phyloP scores from a whole-genome alignment of 176 grass and related monocot genomes.

The Ensete glaucum region DNA sequence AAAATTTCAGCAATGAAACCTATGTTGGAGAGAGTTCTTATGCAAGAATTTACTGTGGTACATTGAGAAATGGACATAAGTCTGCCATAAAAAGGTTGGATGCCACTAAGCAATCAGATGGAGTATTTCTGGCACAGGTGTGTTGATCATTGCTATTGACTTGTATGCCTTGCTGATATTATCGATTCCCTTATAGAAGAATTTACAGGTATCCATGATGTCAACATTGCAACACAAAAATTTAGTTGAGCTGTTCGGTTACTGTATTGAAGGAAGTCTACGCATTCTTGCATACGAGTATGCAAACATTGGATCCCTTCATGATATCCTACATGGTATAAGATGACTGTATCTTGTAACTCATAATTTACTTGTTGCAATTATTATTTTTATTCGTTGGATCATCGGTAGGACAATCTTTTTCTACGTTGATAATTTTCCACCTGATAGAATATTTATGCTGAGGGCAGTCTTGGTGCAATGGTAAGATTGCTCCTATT shows the following conservation, averaged over 20 bases:
- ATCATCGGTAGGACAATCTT: no score
- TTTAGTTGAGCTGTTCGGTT: conserved; percentile 62
- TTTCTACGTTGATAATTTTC: no score
- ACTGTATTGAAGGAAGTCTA: conserved; percentile 50
- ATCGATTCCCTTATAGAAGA: not conserved
- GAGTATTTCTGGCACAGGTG: conserved; percentile 66
- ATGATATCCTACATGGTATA: conserved; percentile 78
- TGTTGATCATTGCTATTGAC: not conserved
- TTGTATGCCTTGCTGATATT: conserved; percentile 2
- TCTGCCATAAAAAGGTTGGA: conserved; percentile 65
- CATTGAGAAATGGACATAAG: conserved; percentile 43
- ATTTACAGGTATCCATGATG: conserved; percentile 50
- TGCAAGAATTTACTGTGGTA: conserved; percentile 59
- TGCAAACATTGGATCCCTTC: conserved; percentile 63
- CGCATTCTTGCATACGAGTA: conserved; percentile 78
- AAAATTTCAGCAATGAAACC: conserved; percentile 57
- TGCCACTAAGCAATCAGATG: conserved; percentile 57
- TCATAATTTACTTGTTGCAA: not conserved
- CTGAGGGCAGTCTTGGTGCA: no score
- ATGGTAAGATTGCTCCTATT: no score
- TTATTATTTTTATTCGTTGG: no score
- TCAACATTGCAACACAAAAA: conserved; percentile 78
- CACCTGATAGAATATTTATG: no score
- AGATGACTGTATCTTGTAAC: not conserved
- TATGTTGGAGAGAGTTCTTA: conserved; percentile 75